These are phyloP conservation scores for Mycogone perniciosa DNA, from an alignment of 2,329 filamentous ascomycete genomes.

Conservation along the genomic window DNA sequence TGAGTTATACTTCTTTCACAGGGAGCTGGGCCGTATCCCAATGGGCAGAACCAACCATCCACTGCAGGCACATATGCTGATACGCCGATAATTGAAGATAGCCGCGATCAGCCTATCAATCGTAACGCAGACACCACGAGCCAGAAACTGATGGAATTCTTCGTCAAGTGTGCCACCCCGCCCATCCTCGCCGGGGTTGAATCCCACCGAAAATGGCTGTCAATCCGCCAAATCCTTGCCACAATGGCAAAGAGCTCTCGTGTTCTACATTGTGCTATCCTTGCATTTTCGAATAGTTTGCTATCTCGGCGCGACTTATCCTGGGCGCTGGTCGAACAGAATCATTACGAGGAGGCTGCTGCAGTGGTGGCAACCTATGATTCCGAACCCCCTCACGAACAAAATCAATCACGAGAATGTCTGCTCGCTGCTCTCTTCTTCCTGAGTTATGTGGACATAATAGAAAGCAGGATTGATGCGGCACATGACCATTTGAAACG, in stretches of 20 bases:
- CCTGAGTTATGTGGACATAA: slow-evolving; percentile 46
- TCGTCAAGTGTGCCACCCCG: slow-evolving; percentile 41
- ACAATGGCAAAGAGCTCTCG: slow-evolving; percentile 40
- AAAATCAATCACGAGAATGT: slow-evolving; percentile 32
- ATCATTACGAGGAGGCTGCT: slow-evolving; percentile 32
- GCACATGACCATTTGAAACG: slow-evolving; percentile 44
- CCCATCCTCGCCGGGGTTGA: slow-evolving; percentile 49
- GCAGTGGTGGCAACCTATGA: slow-evolving; percentile 26
- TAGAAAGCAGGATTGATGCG: slow-evolving; percentile 36
- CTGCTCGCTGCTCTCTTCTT: slow-evolving; percentile 47
- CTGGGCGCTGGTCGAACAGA: slow-evolving; percentile 26
- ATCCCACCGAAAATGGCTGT: slow-evolving; percentile 45
- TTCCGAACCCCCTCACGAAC: slow-evolving; percentile 18
- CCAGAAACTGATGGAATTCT: slow-evolving; percentile 40
- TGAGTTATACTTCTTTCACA: neutral
- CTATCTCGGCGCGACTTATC: slow-evolving; percentile 30
- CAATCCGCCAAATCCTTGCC: slow-evolving; percentile 41
- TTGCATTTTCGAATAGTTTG: slow-evolving; percentile 45
- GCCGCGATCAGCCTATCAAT: neutral
- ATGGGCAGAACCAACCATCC: neutral
- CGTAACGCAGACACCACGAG: neutral
- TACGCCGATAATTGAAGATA: neutral
- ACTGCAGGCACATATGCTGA: neutral
- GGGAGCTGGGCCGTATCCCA: neutral
- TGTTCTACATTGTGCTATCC: slow-evolving; percentile 42